Percentiles rank a stretch among this genome's conserved stretches.
phyloP scores from a whole-genome alignment of 129 eudicot species.

The Cynara cardunculus region DNA sequence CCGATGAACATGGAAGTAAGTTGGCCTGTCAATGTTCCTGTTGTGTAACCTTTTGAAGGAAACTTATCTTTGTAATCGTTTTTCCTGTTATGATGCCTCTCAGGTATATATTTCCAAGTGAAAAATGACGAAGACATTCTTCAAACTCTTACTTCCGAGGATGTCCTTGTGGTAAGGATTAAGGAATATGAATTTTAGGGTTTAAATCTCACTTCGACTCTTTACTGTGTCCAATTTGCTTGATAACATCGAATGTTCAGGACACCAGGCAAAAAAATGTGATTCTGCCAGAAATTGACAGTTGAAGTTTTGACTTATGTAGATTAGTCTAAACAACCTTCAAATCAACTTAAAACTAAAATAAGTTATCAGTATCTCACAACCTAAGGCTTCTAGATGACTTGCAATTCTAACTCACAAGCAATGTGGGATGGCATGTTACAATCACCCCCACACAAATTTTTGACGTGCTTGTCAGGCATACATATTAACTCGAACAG shows the following conservation, averaged over 20 bases:
- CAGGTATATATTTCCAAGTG: constrained; percentile 93
- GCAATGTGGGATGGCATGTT: not conserved
- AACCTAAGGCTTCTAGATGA: not conserved
- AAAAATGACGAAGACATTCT: constrained; percentile 90
- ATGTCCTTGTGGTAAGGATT: constrained; percentile 90
- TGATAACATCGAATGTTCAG: not conserved
- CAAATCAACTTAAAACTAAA: not conserved
- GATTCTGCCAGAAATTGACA: not conserved
- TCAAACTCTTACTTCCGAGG: constrained; percentile 65
- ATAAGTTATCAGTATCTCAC: not conserved
- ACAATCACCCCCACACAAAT: not conserved
- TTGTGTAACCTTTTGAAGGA: not conserved
- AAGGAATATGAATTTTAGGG: constrained; percentile 28
- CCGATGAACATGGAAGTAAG: constrained; percentile 96
- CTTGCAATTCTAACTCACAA: not conserved
- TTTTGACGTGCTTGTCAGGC: not conserved
- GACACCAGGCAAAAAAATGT: not conserved
- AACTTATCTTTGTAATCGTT: constrained; percentile 6
- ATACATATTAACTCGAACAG: not conserved
- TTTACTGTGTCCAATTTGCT: constrained; percentile 6
- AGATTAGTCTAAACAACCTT: not conserved
- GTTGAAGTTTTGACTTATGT: not conserved
- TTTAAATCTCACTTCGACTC: not conserved
- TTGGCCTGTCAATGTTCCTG: not conserved
- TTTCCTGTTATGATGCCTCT: constrained; percentile 24